Evolutionary conservation across 2,329 filamentous ascomycete genomes (phyloP), one percentile per base, ranked within the genome.

Genomic region (Ceratocystis lukuohia): DNA sequence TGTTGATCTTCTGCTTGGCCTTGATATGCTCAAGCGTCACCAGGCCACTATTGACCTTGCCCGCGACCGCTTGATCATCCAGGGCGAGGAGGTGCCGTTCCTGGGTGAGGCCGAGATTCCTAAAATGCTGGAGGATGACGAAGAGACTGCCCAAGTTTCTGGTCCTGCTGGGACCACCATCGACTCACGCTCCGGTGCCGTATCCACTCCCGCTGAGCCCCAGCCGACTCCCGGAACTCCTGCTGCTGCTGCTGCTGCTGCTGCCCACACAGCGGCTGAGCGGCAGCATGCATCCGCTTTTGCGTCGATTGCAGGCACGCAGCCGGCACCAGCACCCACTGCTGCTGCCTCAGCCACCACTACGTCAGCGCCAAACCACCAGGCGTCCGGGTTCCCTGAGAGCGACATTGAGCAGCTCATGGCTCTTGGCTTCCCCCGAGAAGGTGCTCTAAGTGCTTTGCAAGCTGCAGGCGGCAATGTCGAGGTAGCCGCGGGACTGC

Each of bases 11-110:
- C 82, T 99, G 1, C 84, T 99, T 12, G 94, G 94, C 2, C 79
- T 99, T 53, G 94, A 99, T 75, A 99, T 99, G 90, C 81, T 99
- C 69, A 96, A 96, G 78, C 85, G 94, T 48, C 92, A 97, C 76
- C 93, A 96, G 76, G 94, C 93, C 45, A 88, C 83, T 71, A 93
- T 99, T 72, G 94, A 99, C 74, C 82, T 99, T 12, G 83, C 85
- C 69, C 88, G 87, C 72, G 91, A 94, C 72, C 89, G 87, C 69
- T 83, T 99, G 20, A 83, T 95, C 69, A 96, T 99, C 71, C 89
- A 94, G 72, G 89, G 88, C 66, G 86, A 91, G 70, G 89, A 94
- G 70, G 89, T 99, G 5, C 84, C 88, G 0, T 99, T 99, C 75
- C 79, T 99, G 12, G 88, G 90, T 61, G 94, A 97, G 76, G 88